Conservation (phyloP, 345 rosid genomes). For the Aegle marmelos region DNA sequence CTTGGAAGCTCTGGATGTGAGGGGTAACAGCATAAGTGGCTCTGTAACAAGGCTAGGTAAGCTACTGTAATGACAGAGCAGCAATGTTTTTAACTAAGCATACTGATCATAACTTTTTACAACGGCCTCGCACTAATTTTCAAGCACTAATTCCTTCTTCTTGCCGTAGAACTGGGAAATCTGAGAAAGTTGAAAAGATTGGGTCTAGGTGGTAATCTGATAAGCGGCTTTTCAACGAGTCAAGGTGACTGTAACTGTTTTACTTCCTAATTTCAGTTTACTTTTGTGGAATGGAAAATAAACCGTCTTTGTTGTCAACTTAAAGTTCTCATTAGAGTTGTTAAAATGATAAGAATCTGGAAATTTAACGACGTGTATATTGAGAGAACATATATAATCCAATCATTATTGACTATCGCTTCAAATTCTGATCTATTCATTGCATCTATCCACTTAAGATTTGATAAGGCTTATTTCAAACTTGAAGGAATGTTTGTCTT, state of each 20-base stretch:
- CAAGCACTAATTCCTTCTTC: background rate
- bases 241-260: background rate
- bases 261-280: background rate
- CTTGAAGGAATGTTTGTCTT: background rate
- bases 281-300: no score
- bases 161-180: background rate
- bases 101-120: no score
- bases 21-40: background rate
- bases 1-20: background rate
- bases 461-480: background rate
- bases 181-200: background rate
- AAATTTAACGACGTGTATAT: no score
- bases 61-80: background rate
- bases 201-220: background rate
- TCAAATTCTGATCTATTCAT: no score
- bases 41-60: background rate
- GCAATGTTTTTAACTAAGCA: background rate
- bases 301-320: no score
- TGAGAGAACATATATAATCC: background rate
- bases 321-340: no score
- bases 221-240: background rate
- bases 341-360: no score
- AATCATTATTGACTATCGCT: background rate
- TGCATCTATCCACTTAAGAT: background rate
- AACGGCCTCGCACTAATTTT: background rate